These are phyloP conservation scores for Podospora australis DNA, from an alignment of 495 filamentous ascomycete genomes.

Conservation along the genomic window DNA sequence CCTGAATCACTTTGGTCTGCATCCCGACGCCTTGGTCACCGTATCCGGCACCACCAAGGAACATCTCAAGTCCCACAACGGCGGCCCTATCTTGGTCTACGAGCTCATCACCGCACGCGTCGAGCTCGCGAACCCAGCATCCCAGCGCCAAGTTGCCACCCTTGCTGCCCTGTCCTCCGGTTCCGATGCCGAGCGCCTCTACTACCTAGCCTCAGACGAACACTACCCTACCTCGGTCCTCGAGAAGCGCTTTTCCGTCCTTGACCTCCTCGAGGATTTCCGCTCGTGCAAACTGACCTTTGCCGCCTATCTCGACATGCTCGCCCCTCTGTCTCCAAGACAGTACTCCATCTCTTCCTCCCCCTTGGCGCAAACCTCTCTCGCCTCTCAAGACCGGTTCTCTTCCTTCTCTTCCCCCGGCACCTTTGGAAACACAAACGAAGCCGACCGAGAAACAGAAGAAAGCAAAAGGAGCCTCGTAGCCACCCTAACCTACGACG, in stretches of 20 bases:
- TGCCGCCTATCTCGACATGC: conserved; percentile 52
- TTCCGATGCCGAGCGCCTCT: conserved; percentile 11
- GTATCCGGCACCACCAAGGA: conserved; percentile 21
- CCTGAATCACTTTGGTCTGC: conserved; percentile 32
- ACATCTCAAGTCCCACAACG: conserved; percentile 40
- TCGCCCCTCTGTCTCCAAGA: conserved; percentile 57
- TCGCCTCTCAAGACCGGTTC: conserved; percentile 5
- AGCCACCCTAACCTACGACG: conserved; percentile 51
- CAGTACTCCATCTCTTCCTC: conserved; percentile 48
- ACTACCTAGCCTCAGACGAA: conserved; percentile 14
- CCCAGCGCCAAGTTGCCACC: conserved; percentile 26
- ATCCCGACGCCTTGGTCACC: conserved; percentile 42
- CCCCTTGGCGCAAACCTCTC: background rate
- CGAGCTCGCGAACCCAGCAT: conserved; percentile 59
- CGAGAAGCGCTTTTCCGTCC: conserved; percentile 47
- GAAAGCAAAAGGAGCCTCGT: conserved; percentile 38
- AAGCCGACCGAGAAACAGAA: too few relatives aligned
- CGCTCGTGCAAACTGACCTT: conserved; percentile 39
- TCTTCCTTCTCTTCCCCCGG: conserved; percentile 59
- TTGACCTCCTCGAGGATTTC: conserved; percentile 56
- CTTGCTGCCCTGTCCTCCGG: conserved; percentile 18
- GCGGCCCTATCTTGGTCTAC: conserved; percentile 46
- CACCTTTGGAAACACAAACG: too few relatives aligned
- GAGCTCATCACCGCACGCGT: conserved; percentile 56
- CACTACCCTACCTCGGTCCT: conserved; percentile 18